phyloP scores from a whole-genome alignment of 306 rosid genomes.

The Trichosanthes truncata region DNA sequence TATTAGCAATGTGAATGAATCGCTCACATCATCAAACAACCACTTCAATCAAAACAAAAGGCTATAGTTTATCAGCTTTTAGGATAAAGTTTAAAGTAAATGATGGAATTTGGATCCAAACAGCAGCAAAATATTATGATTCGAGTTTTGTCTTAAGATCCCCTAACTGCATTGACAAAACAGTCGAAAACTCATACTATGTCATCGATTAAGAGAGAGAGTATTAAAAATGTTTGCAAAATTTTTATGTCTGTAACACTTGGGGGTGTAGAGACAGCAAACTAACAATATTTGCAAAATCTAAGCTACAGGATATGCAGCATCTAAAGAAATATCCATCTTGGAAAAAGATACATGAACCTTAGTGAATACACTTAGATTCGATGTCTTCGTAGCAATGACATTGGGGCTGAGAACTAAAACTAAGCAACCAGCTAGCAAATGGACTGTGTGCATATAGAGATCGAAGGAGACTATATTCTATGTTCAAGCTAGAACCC shows the following conservation, averaged over 20 bases:
- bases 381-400: neutral
- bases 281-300: conserved; percentile 2
- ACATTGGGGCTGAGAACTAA: neutral
- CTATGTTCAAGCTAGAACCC: neutral
- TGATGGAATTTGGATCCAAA: neutral
- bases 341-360: neutral
- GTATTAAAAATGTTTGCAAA: neutral
- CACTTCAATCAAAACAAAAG: neutral
- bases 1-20: conserved; percentile 1
- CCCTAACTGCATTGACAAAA: neutral
- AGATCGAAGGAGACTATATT: neutral
- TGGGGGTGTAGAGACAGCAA: neutral
- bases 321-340: neutral
- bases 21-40: neutral
- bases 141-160: neutral
- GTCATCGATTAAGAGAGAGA: neutral
- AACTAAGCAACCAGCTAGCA: neutral
- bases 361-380: neutral
- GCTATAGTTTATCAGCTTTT: neutral
- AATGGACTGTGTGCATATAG: neutral
- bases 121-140: neutral
- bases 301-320: neutral
- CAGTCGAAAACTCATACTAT: neutral
- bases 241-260: neutral
- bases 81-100: neutral